phyloP scores from a whole-genome alignment of 805 yeast species.

The Saturnispora serradocipensis region DNA sequence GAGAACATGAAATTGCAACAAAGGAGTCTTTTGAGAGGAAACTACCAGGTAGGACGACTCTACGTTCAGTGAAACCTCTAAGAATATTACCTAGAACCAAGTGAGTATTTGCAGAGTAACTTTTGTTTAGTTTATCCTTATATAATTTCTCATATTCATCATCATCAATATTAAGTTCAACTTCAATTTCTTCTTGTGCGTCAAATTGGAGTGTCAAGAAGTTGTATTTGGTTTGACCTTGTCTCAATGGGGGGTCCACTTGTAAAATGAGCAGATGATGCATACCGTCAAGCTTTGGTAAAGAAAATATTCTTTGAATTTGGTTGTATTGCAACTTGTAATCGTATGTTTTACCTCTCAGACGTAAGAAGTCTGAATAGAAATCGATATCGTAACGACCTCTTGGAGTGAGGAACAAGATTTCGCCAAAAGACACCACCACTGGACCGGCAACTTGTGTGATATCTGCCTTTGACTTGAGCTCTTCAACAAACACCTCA shows the following conservation, averaged over 20 bases:
- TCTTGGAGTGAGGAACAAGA: conserved; percentile 91
- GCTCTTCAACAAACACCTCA: conserved; percentile 75
- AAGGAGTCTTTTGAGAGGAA: conserved; percentile 68
- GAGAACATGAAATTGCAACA: conserved; percentile 84
- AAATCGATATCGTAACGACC: conserved; percentile 97
- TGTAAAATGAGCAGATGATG: conserved; percentile 84
- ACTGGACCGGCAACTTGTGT: conserved; percentile 94
- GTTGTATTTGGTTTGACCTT: conserved; percentile 96
- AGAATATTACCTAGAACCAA: conserved; percentile 81
- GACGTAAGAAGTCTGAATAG: conserved; percentile 76
- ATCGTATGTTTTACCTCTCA: conserved; percentile 96
- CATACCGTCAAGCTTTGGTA: conserved; percentile 90
- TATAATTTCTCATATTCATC: conserved; percentile 70
- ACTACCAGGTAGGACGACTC: conserved; percentile 76
- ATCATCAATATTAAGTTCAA: conserved; percentile 78
- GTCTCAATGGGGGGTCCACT: conserved; percentile 94
- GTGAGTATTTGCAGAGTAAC: conserved; percentile 70
- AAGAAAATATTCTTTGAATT: conserved; percentile 79
- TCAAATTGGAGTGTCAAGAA: conserved; percentile 84
- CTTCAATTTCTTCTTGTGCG: conserved; percentile 83
- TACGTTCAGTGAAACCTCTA: conserved; percentile 82
- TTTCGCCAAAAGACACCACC: conserved; percentile 84
- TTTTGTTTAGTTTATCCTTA: conserved; percentile 63
- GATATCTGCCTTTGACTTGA: conserved; percentile 87
- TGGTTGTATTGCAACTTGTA: conserved; percentile 88